Evolutionary conservation across 345 rosid genomes (phyloP).

Genomic region (Cardamine chenopodiifolia): DNA sequence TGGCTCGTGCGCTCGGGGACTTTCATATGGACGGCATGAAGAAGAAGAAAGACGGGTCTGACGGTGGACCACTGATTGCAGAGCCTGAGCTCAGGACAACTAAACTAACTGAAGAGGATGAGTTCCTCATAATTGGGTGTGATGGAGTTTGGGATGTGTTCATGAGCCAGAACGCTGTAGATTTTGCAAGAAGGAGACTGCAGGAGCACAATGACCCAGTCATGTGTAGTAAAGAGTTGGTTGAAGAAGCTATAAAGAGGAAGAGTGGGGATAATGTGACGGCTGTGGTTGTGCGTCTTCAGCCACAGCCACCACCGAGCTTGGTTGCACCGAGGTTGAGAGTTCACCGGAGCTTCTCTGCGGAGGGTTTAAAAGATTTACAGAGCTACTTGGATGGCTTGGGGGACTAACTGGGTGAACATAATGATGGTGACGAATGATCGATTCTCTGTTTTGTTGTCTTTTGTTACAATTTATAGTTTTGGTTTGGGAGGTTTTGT

Average conservation of each 20-base stretch:
- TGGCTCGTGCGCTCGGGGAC: conserved; percentile 91
- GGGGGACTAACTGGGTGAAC: conserved; percentile 42
- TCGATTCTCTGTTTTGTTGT: conserved; percentile 19
- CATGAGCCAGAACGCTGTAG: conserved; percentile 82
- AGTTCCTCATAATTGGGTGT: conserved; percentile 81
- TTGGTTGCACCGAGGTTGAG: conserved; percentile 64
- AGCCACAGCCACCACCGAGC: conserved; percentile 66
- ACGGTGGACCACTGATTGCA: conserved; percentile 79
- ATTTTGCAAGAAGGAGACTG: conserved; percentile 82
- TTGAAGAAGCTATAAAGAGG: conserved; percentile 85
- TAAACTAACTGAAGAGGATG: conserved; percentile 66
- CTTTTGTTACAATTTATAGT: conserved; percentile 25
- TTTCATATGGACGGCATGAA: conserved; percentile 94
- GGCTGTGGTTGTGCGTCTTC: conserved; percentile 78
- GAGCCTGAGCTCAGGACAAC: conserved; percentile 77
- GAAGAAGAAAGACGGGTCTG: conserved; percentile 43
- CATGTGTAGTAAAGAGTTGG: conserved; percentile 71
- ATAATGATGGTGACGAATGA: conserved; percentile 37
- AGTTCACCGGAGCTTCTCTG: conserved; percentile 76
- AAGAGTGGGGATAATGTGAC: conserved; percentile 80
- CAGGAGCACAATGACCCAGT: conserved; percentile 84
- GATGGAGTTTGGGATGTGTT: conserved; percentile 97
- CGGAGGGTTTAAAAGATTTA: conserved; percentile 68
- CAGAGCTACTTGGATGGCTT: conserved; percentile 71
- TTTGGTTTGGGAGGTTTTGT: conserved; percentile 29